These are phyloP conservation scores for Candida chilensis DNA, from an alignment of 805 yeast species.

Conservation along the genomic window DNA sequence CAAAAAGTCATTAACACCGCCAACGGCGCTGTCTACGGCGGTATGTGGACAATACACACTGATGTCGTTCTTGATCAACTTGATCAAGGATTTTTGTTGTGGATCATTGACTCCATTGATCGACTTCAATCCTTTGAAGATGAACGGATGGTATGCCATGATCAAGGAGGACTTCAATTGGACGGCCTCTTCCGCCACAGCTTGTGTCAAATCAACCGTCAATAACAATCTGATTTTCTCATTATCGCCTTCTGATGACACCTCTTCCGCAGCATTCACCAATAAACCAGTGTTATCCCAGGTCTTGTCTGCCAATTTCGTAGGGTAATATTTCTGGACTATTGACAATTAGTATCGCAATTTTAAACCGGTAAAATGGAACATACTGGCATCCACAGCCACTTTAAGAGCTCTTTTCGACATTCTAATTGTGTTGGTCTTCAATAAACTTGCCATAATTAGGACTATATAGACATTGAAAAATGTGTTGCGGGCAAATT, in stretches of 20 bases:
- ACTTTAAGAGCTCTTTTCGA: conserved; percentile 36
- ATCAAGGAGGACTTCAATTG: conserved; percentile 41
- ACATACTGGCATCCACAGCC: conserved; percentile 28
- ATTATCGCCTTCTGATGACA: conserved; percentile 4
- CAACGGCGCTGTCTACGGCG: conserved; percentile 83
- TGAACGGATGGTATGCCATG: conserved; percentile 88
- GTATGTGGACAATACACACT: conserved; percentile 95
- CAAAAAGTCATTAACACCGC: conserved; percentile 95
- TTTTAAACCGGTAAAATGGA: no score
- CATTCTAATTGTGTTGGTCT: no score
- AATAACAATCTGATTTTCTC: conserved; percentile 36
- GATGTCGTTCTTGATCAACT: conserved; percentile 66
- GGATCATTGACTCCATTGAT: conserved; percentile 55
- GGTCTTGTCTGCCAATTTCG: conserved; percentile 67
- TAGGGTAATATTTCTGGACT: conserved; percentile 75
- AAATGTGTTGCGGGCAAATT: no score
- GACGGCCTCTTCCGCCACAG: conserved; percentile 84
- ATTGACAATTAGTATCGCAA: background rate
- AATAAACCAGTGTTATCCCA: conserved; percentile 97
- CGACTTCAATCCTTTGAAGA: conserved; percentile 78
- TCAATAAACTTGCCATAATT: no score
- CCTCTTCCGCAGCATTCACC: conserved; percentile 50
- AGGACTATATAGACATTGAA: no score
- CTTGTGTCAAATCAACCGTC: conserved; percentile 76
- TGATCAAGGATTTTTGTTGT: conserved; percentile 72